Conservation (phyloP, 768 basidiomycete species). For the Auricularia cornea region DNA sequence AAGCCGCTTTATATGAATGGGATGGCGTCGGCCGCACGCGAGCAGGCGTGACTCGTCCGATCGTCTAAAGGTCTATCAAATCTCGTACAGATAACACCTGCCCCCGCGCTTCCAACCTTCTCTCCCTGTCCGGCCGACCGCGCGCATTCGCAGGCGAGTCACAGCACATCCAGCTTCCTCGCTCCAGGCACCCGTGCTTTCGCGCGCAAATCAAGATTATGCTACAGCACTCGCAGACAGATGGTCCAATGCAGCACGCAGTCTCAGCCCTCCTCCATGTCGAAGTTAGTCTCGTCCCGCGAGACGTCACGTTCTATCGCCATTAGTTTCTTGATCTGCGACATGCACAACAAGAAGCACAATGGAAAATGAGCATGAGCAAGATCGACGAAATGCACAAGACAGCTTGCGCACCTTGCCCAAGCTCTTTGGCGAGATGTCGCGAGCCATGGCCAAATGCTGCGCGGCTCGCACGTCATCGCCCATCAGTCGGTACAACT, state of each 20-base stretch:
- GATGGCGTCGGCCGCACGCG: background rate
- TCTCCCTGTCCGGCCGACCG: too few species aligned
- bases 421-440: conserved; percentile 86
- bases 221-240: background rate
- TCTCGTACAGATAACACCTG: background rate
- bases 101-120: background rate
- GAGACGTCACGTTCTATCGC: conserved; percentile 54
- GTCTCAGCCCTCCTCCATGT: background rate
- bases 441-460: conserved; percentile 82
- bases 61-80: background rate
- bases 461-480: conserved; percentile 73
- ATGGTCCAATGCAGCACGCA: background rate
- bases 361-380: background rate
- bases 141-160: background rate
- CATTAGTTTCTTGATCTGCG: conserved; percentile 59
- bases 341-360: background rate
- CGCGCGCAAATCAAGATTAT: background rate
- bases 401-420: conserved; percentile 37
- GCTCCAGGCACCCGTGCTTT: background rate
- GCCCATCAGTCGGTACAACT: conserved; percentile 77
- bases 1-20: background rate
- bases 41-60: background rate
- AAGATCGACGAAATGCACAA: background rate
- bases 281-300: background rate
- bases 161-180: background rate